Evolutionary conservation across 2,329 filamentous ascomycete species (phyloP).

Genomic region (Cladosporium velox): DNA sequence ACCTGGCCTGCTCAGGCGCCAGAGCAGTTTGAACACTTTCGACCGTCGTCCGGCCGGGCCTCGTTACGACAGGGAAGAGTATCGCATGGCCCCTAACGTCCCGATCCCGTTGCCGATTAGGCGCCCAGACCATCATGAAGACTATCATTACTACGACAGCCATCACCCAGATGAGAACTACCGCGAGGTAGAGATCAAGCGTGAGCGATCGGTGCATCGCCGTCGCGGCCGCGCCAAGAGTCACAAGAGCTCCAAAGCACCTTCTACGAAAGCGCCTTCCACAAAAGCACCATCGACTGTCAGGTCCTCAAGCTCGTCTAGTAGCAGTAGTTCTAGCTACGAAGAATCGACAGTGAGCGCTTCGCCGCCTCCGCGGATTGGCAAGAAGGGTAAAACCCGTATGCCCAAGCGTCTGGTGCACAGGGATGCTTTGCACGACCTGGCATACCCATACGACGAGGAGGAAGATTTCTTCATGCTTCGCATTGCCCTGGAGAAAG

Average conservation of each 20-base stretch:
- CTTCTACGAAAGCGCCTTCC: conserved; percentile 22
- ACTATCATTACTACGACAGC: conserved; percentile 61
- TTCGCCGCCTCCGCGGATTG: conserved; percentile 36
- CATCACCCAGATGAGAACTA: conserved; percentile 47
- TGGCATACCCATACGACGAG: conserved; percentile 83
- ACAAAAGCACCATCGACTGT: conserved; percentile 26
- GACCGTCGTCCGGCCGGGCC: conserved; percentile 68
- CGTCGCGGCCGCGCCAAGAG: conserved; percentile 30
- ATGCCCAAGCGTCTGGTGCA: conserved; percentile 81
- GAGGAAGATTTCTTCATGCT: conserved; percentile 85
- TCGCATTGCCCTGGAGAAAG: conserved; percentile 79
- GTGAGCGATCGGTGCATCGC: conserved; percentile 47
- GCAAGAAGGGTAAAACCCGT: conserved; percentile 79
- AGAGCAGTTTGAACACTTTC: conserved; percentile 88
- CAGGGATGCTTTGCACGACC: conserved; percentile 75
- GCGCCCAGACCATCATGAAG: conserved; percentile 56
- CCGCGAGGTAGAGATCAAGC: conserved; percentile 51
- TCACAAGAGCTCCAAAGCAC: conserved; percentile 21
- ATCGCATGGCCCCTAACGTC: conserved; percentile 65
- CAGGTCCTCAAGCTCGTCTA: conserved; percentile 30
- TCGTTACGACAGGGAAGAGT: conserved; percentile 62
- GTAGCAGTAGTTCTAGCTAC: conserved; percentile 44
- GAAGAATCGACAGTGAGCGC: conserved; percentile 36
- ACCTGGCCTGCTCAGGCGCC: conserved; percentile 72
- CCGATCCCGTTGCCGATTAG: conserved; percentile 65